Base-by-base conservation (phyloP, 2,329 filamentous ascomycete genomes). In the Colletotrichum aenigma region DNA sequence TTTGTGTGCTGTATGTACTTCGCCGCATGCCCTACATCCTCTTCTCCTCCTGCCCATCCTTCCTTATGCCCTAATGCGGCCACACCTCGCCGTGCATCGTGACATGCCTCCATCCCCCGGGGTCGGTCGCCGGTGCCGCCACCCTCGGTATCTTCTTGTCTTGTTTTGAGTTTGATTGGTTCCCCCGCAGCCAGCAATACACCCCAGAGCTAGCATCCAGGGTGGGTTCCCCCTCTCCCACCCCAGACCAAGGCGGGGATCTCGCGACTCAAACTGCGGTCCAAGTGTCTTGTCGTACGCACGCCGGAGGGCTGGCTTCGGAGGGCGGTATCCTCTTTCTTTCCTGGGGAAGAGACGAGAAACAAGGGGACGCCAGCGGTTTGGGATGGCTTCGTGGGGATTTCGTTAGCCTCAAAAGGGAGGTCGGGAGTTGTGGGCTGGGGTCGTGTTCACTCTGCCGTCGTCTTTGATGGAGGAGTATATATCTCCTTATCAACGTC, bases 81-180 rank as follows among this genome's bases (percentile, higher is more conserved):
- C 70, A 61, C 73, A 34, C 62, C 43, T 75, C 38, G 34, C 52
- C 55, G 56, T 67, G 34, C 60, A 43, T 69, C 56, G 66, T 30
- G 34, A 60, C 62, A 68, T 43, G 62, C 16, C 52, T 68, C 32
- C 52, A 52, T 73, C 43, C 43, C 10, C 43, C n/a, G 43, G 43
- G 48, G 21, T 52, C 16, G 43, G 56, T 32, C 43, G 52, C 26
- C 30, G 24, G 48, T 18, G 34, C 73, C 73, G 73, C 73, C 73
- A 75, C 73, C 73, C 73, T 75, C 70, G 73, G 73, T 65, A 75
- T 75, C 70, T 58, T 65, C 70, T 48, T 48, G 62, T 68, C 64
- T 36, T 73, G 26, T 68, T 75, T 65, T 36, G 56, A 30, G 56
- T 68, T 69, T 75, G 70, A 75, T 73, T 75, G 70, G 70, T 26